Conservation (phyloP, 208 protist species). For the Strigomonas oncopelti region DNA sequence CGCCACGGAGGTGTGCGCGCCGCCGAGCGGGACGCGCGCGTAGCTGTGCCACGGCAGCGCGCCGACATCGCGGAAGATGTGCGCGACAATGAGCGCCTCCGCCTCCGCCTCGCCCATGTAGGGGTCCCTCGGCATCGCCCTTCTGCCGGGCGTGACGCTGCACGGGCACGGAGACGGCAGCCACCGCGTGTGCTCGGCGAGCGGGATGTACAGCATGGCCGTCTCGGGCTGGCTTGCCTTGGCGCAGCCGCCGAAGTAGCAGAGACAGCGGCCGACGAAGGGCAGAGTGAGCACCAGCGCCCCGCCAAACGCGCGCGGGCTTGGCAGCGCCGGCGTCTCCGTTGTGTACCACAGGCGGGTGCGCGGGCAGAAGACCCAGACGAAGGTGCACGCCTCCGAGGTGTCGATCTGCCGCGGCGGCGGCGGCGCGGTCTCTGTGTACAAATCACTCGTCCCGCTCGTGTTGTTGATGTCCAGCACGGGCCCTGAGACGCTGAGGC, state of each 20-base stretch:
- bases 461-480: no score
- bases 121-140: no score
- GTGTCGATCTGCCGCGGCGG: no score
- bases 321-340: constrained; percentile 26
- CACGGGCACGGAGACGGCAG: background rate
- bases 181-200: constrained; percentile 14
- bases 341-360: constrained; percentile 24
- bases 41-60: constrained; percentile 39
- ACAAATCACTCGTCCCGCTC: no score
- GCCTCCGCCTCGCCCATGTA: no score
- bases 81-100: constrained; percentile 2
- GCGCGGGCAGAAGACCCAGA: constrained; percentile 43
- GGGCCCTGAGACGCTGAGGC: no score
- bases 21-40: constrained; percentile 41
- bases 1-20: constrained; percentile 40
- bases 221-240: constrained; percentile 38
- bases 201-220: constrained; percentile 48
- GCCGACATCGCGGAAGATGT: constrained; percentile 26
- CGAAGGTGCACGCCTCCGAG: constrained; percentile 28
- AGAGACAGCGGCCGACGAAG: constrained; percentile 28
- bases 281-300: constrained; percentile 29
- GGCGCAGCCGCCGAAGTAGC: constrained; percentile 50
- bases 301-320: constrained; percentile 41
- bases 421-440: no score
- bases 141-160: no score